phyloP scores from a whole-genome alignment of 495 filamentous ascomycete species.

The Penicillium riverlandense region DNA sequence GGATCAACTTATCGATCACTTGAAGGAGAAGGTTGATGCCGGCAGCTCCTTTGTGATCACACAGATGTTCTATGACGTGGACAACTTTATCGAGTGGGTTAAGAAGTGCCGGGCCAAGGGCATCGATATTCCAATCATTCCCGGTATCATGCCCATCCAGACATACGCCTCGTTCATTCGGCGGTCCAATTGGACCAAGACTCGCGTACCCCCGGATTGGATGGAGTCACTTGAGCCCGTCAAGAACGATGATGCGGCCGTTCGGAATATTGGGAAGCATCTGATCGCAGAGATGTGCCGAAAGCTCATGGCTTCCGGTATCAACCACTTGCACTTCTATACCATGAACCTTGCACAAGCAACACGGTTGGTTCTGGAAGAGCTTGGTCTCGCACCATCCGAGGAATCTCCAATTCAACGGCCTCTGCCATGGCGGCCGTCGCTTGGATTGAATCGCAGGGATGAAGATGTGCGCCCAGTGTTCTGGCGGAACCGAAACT shows the following conservation, averaged over 20 bases:
- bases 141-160: constrained; percentile 98
- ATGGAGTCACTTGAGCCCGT: constrained; percentile 76
- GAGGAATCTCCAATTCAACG: constrained; percentile 69
- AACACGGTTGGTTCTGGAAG: constrained; percentile 87
- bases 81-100: constrained; percentile 90
- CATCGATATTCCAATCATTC: constrained; percentile 85
- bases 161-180: constrained; percentile 89
- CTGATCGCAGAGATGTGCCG: constrained; percentile 91
- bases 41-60: constrained; percentile 92
- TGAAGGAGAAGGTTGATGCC: constrained; percentile 97
- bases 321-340: constrained; percentile 93
- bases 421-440: constrained; percentile 89
- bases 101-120: constrained; percentile 74
- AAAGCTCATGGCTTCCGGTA: constrained; percentile 70
- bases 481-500: constrained; percentile 97
- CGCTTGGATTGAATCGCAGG: constrained; percentile 77
- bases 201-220: constrained; percentile 75
- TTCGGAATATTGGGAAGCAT: constrained; percentile 81
- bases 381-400: constrained; percentile 73
- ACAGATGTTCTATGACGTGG: constrained; percentile 99
- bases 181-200: constrained; percentile 82
- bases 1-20: constrained; percentile 77
- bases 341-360: constrained; percentile 98
- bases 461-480: constrained; percentile 96
- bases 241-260: constrained; percentile 92